phyloP scores from a whole-genome alignment of 2,329 filamentous ascomycete species.

The Trichophyton rubrum region DNA sequence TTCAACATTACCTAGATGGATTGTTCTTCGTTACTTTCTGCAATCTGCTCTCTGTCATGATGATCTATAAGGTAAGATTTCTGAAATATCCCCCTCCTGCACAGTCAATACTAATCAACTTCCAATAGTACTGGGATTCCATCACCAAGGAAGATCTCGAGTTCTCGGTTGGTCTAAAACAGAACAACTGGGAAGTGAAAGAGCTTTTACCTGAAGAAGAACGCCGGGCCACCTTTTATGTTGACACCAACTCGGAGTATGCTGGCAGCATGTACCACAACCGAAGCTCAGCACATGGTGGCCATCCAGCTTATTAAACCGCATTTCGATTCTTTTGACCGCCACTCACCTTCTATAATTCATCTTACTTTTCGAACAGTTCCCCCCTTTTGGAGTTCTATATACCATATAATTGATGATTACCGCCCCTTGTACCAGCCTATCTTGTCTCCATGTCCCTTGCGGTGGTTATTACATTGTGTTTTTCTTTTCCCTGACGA shows the following conservation, averaged over 20 bases:
- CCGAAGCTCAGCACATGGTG: constrained; percentile 27
- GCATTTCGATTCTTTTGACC: background rate
- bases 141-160: constrained; percentile 97
- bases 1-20: constrained; percentile 87
- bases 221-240: constrained; percentile 58
- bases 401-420: constrained; percentile 5
- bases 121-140: constrained; percentile 86
- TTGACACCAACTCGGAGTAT: constrained; percentile 41
- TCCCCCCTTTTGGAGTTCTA: background rate
- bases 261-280: constrained; percentile 34
- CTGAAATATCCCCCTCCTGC: background rate
- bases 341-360: background rate
- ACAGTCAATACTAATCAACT: background rate
- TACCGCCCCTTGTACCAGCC: background rate
- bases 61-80: constrained; percentile 81
- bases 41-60: constrained; percentile 94
- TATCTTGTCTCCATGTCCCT: background rate
- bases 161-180: constrained; percentile 88
- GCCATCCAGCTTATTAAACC: constrained; percentile 26
- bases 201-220: constrained; percentile 74
- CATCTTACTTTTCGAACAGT: background rate
- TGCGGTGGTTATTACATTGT: background rate
- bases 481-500: background rate
- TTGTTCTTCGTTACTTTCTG: constrained; percentile 88
- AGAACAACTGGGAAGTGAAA: constrained; percentile 98